Evolutionary conservation across 2,329 filamentous ascomycete species (phyloP).

Genomic region (Penicillium sp.): DNA sequence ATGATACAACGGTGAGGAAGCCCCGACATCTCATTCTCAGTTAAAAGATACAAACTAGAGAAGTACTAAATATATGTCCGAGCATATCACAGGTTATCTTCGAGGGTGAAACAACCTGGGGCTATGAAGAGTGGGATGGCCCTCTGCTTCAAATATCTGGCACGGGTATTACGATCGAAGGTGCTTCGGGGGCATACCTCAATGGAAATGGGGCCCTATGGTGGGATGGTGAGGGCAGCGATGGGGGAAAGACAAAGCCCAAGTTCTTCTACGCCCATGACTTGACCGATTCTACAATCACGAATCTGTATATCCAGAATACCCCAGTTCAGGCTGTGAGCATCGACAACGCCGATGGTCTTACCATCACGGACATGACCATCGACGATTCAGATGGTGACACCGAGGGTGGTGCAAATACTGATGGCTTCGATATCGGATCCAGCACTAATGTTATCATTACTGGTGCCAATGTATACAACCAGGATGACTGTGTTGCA

Average conservation of each 20-base stretch:
- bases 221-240: slow-evolving; percentile 60
- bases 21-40: neutral
- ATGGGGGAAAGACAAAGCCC: slow-evolving; percentile 59
- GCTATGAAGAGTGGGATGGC: slow-evolving; percentile 62
- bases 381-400: slow-evolving; percentile 58
- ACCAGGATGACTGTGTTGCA: slow-evolving; percentile 61
- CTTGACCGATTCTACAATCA: slow-evolving; percentile 28
- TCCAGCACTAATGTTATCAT: slow-evolving; percentile 50
- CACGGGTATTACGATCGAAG: slow-evolving; percentile 51
- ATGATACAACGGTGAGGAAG: slow-evolving; percentile 25
- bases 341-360: slow-evolving; percentile 41
- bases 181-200: slow-evolving; percentile 50
- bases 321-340: slow-evolving; percentile 35
- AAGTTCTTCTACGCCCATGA: slow-evolving; percentile 56
- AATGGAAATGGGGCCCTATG: slow-evolving; percentile 55
- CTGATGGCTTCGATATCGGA: slow-evolving; percentile 58
- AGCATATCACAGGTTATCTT: slow-evolving; percentile 52
- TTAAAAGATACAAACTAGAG: neutral
- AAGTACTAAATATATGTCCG: neutral
- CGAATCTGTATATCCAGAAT: slow-evolving; percentile 29
- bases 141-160: slow-evolving; percentile 62
- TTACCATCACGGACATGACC: slow-evolving; percentile 51
- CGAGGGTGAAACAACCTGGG: slow-evolving; percentile 62
- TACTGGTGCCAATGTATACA: slow-evolving; percentile 51
- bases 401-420: slow-evolving; percentile 47